Conservation (phyloP, 208 protist genomes). For the Wallacemonas sp. region DNA sequence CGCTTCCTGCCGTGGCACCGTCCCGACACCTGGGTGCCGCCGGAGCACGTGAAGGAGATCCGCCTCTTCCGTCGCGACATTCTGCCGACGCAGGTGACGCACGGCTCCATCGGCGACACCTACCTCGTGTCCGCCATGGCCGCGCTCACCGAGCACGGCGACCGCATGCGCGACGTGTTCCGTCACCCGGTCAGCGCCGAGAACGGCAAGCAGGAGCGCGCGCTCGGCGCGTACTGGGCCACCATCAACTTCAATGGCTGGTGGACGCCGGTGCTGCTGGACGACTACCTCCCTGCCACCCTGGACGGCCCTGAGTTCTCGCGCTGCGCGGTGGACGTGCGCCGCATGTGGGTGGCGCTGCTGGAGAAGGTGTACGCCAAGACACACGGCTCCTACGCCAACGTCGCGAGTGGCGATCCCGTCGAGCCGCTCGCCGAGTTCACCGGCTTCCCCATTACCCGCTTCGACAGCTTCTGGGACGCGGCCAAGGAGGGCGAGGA, state of each 20-base stretch:
- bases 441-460: conserved; percentile 75
- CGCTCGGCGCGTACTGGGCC: conserved; percentile 75
- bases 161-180: conserved; percentile 59
- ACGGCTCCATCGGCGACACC: conserved; percentile 80
- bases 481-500: conserved; percentile 39
- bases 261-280: conserved; percentile 78
- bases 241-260: conserved; percentile 83
- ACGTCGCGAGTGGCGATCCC: conserved; percentile 78
- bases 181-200: conserved; percentile 60
- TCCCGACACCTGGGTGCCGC: conserved; percentile 58
- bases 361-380: conserved; percentile 91
- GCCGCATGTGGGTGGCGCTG: conserved; percentile 84
- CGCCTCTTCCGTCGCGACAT: conserved; percentile 73
- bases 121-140: conserved; percentile 80
- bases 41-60: conserved; percentile 53
- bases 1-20: conserved; percentile 65
- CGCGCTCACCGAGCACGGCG: conserved; percentile 42
- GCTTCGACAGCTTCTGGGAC: conserved; percentile 64
- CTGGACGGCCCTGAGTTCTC: conserved; percentile 62
- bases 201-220: conserved; percentile 54
- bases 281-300: conserved; percentile 78
- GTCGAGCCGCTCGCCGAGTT: conserved; percentile 75
- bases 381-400: conserved; percentile 77
- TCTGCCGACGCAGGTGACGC: conserved; percentile 61
- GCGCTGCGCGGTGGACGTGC: conserved; percentile 54